Conservation (phyloP, 176 grass and related monocot species). For the Tillandsia leiboldiana region DNA sequence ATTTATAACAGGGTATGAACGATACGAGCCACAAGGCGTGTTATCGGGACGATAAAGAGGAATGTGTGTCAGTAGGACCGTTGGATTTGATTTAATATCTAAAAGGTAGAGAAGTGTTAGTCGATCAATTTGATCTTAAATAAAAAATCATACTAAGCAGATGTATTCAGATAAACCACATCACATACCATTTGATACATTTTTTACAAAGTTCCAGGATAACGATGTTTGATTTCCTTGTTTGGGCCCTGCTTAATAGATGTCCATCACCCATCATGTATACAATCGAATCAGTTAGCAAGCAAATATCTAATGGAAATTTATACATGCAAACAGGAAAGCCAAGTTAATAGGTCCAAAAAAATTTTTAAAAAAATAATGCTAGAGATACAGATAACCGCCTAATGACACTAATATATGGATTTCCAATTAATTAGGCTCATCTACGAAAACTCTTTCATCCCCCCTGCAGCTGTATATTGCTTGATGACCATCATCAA, state of each 20-base stretch:
- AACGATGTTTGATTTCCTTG: constrained; percentile 61
- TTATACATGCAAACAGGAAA: too few species aligned
- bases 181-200: constrained; percentile 51
- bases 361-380: too few species aligned
- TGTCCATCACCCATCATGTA: constrained; percentile 16
- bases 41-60: constrained; percentile 75
- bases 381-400: too few species aligned
- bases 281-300: background rate
- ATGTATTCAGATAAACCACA: background rate
- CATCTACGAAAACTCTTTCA: too few species aligned
- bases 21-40: constrained; percentile 69
- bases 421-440: too few species aligned
- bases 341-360: too few species aligned
- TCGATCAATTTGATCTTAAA: background rate
- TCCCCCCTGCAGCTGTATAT: too few species aligned
- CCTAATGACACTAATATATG: too few species aligned
- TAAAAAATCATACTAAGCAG: background rate
- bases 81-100: constrained; percentile 56
- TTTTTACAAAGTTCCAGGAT: constrained; percentile 83
- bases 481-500: too few species aligned
- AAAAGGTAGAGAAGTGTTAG: constrained; percentile 22
- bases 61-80: constrained; percentile 83
- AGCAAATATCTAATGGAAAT: background rate
- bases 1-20: constrained; percentile 83
- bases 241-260: constrained; percentile 48